Evolutionary conservation across 768 basidiomycete genomes (phyloP), one percentile per base, ranked within the genome.

Genomic region (Rhodotorula diobovata): DNA sequence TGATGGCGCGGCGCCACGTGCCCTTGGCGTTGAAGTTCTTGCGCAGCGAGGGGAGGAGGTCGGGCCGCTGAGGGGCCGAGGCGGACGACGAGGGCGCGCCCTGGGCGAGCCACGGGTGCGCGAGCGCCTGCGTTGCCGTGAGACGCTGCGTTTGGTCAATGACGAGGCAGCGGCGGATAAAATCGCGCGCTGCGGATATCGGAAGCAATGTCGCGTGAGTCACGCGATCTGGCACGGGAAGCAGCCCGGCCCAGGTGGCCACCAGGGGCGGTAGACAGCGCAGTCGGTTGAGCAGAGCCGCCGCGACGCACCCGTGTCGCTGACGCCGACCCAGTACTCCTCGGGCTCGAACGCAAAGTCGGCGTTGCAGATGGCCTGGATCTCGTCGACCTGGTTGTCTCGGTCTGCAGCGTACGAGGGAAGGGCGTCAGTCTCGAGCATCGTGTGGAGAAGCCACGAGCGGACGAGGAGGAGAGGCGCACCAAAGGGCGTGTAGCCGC

Each of bases 351-450:
- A 98, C 79, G 88, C 89, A 83, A 92, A 97, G 81, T 96, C 91
- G 14, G 92, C 93, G 0, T 86, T 86, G 60, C 93, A 87, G 83
- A 98, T 97, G 45, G 95, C 95, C 78, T 95, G 88, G 89, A 93
- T 94, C 82, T 98, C 95, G 73, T 87, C 86, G 62, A 81, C 80
- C 70, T 83, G 82, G 63, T 85, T 87, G 68, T 97, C 94, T 35
- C 92, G 87, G 80, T 98, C 70, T 58, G 57, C 34, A 18, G 50
- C 53, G 11, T 20, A 41, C 2, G 11, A 30, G 18, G 5, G 51
- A 21, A 8, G 34, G 20, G 32, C 30, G 51, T 2, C 14, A 6
- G 51, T 28, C n/a, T 48, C 32, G 21, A n/a, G n/a, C n/a, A n/a
- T n/a, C n/a, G n/a, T n/a, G n/a, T 39, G 9, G 56, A 21, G 20